Evolutionary conservation across 805 yeast genomes (phyloP).

Genomic region (Alloascoidea hylecoeti): DNA sequence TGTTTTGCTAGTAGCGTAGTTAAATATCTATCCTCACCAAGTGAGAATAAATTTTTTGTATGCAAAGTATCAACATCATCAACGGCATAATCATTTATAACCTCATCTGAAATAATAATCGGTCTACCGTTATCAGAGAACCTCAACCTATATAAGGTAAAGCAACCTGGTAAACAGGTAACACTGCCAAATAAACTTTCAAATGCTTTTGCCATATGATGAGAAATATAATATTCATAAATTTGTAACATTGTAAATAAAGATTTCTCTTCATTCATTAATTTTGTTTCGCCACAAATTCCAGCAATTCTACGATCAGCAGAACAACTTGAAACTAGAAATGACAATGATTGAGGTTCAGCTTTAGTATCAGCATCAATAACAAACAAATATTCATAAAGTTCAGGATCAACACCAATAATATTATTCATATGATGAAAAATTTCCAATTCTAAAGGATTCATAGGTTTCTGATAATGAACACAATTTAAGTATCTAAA

Average conservation of each 20-base stretch:
- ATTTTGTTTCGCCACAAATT: slow-evolving; percentile 48
- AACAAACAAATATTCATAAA: slow-evolving; percentile 40
- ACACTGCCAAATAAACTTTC: slow-evolving; percentile 49
- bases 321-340: slow-evolving; percentile 44
- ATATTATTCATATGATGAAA: slow-evolving; percentile 39
- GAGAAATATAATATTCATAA: slow-evolving; percentile 49
- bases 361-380: slow-evolving; percentile 55
- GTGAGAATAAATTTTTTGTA: slow-evolving; percentile 41
- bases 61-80: slow-evolving; percentile 44
- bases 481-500: slow-evolving; percentile 46
- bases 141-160: slow-evolving; percentile 36
- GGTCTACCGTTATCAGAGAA: slow-evolving; percentile 37
- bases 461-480: slow-evolving; percentile 45
- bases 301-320: slow-evolving; percentile 45
- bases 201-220: slow-evolving; percentile 49
- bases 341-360: slow-evolving; percentile 35
- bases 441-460: slow-evolving; percentile 38
- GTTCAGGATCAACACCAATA: slow-evolving; percentile 47
- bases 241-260: slow-evolving; percentile 53
- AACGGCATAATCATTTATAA: slow-evolving; percentile 40
- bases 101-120: slow-evolving; percentile 42
- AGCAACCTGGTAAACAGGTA: slow-evolving; percentile 58
- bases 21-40: slow-evolving; percentile 49
- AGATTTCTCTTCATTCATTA: slow-evolving; percentile 35
- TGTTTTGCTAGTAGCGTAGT: slow-evolving; percentile 43